These are phyloP conservation scores for Leccinum imitatum DNA, from an alignment of 768 basidiomycete species.

Conservation along the genomic window DNA sequence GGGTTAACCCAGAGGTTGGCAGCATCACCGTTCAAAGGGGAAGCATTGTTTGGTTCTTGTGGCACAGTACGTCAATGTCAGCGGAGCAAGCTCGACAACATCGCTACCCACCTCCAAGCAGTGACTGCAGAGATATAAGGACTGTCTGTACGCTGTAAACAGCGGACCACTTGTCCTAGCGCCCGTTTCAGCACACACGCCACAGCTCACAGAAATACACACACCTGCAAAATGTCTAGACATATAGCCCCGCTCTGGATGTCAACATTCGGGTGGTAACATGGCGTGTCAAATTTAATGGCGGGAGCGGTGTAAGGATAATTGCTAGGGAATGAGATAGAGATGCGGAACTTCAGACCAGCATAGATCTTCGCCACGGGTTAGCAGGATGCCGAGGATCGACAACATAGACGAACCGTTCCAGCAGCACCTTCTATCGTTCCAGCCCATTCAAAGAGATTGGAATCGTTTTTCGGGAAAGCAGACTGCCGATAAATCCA, in stretches of 20 bases:
- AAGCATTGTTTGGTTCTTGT: conserved; percentile 89
- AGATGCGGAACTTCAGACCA: conserved; percentile 78
- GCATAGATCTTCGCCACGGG: conserved; percentile 61
- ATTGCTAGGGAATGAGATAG: conserved; percentile 80
- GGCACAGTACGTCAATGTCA: not conserved
- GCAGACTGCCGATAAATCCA: conserved; percentile 57
- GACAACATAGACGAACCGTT: conserved; percentile 42
- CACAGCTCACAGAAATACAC: conserved; percentile 6
- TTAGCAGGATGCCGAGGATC: conserved; percentile 3
- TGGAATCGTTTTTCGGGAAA: conserved; percentile 84
- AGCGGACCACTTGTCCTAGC: conserved; percentile 89
- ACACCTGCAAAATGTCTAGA: conserved; percentile 82
- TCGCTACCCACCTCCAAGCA: conserved; percentile 72
- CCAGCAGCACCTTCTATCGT: conserved; percentile 81
- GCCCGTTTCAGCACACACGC: conserved; percentile 8
- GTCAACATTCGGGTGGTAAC: conserved; percentile 92
- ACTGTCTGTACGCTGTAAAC: conserved; percentile 92
- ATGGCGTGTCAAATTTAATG: conserved; percentile 87
- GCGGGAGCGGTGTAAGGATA: conserved; percentile 86
- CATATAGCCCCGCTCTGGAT: conserved; percentile 75
- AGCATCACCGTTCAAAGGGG: conserved; percentile 86
- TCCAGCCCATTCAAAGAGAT: conserved; percentile 88
- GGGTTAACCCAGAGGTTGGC: conserved; percentile 75
- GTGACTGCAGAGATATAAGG: conserved; percentile 80
- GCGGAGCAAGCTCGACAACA: not conserved